These are phyloP conservation scores for Linum usitatissimum DNA, from an alignment of 345 rosid genomes.

Conservation along the genomic window DNA sequence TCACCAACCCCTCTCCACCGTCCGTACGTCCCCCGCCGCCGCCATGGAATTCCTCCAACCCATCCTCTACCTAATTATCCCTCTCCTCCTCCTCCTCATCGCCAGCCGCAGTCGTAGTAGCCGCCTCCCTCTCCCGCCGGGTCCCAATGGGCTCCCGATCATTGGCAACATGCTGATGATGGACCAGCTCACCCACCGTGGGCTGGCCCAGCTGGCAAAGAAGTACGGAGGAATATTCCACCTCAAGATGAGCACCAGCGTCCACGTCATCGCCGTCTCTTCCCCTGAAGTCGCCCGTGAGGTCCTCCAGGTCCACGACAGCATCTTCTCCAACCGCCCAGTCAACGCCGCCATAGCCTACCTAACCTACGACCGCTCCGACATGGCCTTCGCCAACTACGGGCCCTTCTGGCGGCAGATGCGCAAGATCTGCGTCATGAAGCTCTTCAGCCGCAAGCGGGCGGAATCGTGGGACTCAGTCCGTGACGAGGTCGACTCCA, in stretches of 20 bases:
- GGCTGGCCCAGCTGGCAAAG: slow-evolving; percentile 50
- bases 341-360: slow-evolving; percentile 73
- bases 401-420: slow-evolving; percentile 98
- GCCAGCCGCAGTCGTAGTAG: slow-evolving; percentile 27
- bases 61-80: slow-evolving; percentile 18
- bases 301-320: slow-evolving; percentile 82
- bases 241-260: slow-evolving; percentile 53
- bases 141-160: slow-evolving; percentile 74
- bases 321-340: slow-evolving; percentile 73
- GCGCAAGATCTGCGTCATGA: slow-evolving; percentile 86
- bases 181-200: slow-evolving; percentile 92
- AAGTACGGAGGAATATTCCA: slow-evolving; percentile 76
- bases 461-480: slow-evolving; percentile 94
- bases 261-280: slow-evolving; percentile 63
- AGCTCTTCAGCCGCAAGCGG: slow-evolving; percentile 80
- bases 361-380: slow-evolving; percentile 80
- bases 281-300: slow-evolving; percentile 64
- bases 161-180: slow-evolving; percentile 82
- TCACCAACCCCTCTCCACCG: background rate
- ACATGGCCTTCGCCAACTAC: slow-evolving; percentile 94
- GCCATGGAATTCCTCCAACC: slow-evolving; percentile 15
- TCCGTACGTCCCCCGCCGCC: background rate
- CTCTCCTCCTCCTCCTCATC: slow-evolving; percentile 35
- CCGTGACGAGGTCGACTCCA: slow-evolving; percentile 62
- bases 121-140: slow-evolving; percentile 62